Evolutionary conservation across 306 rosid species (phyloP), one percentile per base, ranked within the genome.

Genomic region (Castanea sativa): DNA sequence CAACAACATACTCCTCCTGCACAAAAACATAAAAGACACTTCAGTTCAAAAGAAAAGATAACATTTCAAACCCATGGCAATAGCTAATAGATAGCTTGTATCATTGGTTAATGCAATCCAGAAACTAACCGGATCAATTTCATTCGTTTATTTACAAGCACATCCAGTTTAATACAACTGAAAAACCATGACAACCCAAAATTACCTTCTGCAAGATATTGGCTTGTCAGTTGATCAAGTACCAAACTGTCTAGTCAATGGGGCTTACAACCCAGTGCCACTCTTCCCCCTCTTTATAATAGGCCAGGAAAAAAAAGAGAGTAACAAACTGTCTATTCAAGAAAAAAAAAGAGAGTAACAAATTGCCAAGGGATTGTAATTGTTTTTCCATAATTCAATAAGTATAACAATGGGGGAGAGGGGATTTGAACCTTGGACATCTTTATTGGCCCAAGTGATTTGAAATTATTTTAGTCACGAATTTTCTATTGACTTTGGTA

Each of bases 1-100:
- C 93, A 59, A 11, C 89, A 71, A 61, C 82, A 67, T 93, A 96
- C 79, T 96, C 98, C 79, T 96, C 98, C 99, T 96, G 89, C 74
- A 79, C 67, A 70, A 71, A 35, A 72, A 18, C 38, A 74, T 43
- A 45, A 70, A 65, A 72, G 12, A 23, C 61, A 56, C 19, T 70
- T 43, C 63, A 38, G 23, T 67, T 72, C 64, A 83, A 9, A 33
- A 67, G 38, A 19, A 5, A 18, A 64, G 33, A 23, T 61, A 5
- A 13, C 29, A 61, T 30, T 61, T 30, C 45, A 61, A 61, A 25
- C 14, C 38, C 68, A 4, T 12, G 38, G 38, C 14, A 61, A 30
- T 11, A 7, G 45, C 45, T 38, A 2, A 38, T 49, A 49, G 16
- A 49, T 49, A 6, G 53, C 53, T 49, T 49, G 53, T 3, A 49